Conservation (phyloP, 345 rosid species). For the Aethionema arabicum region DNA sequence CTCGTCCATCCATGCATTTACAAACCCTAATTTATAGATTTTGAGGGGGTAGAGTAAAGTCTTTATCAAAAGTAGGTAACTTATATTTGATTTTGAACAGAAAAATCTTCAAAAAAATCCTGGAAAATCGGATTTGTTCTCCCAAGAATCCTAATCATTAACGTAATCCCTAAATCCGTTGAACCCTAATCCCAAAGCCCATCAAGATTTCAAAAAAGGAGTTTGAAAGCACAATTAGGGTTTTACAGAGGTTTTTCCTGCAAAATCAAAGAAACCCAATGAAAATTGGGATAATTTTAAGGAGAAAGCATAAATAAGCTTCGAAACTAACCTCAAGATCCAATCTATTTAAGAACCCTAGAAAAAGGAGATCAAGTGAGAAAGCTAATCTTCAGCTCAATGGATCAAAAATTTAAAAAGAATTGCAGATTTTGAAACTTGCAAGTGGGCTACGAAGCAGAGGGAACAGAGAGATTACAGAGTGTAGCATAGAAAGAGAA, state of each 20-base stretch:
- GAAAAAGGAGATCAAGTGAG: background rate
- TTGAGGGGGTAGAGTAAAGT: background rate
- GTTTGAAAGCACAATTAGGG: slow-evolving; percentile 1
- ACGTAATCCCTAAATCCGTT: too few relatives aligned
- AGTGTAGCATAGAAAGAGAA: slow-evolving; percentile 2
- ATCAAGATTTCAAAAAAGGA: background rate
- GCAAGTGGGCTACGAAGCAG: background rate
- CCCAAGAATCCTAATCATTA: too few relatives aligned
- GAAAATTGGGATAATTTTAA: slow-evolving; percentile 1
- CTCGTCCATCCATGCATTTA: slow-evolving; percentile 98
- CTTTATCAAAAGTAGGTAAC: slow-evolving; percentile 15
- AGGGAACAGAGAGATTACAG: slow-evolving; percentile 3
- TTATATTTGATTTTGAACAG: background rate
- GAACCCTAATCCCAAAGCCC: background rate
- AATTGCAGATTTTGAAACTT: slow-evolving; percentile 17
- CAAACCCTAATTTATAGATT: slow-evolving; percentile 19
- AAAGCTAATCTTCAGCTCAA: slow-evolving; percentile 15
- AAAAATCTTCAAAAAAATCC: background rate
- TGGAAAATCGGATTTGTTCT: too few relatives aligned
- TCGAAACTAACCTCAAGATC: slow-evolving; percentile 44
- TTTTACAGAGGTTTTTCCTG: slow-evolving; percentile 16
- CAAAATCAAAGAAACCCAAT: slow-evolving; percentile 4
- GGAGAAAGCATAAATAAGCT: slow-evolving; percentile 1
- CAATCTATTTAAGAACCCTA: slow-evolving; percentile 2
- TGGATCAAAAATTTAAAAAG: background rate